phyloP scores from a whole-genome alignment of 2,329 filamentous ascomycete species.

The Botryotinia narcissicola region DNA sequence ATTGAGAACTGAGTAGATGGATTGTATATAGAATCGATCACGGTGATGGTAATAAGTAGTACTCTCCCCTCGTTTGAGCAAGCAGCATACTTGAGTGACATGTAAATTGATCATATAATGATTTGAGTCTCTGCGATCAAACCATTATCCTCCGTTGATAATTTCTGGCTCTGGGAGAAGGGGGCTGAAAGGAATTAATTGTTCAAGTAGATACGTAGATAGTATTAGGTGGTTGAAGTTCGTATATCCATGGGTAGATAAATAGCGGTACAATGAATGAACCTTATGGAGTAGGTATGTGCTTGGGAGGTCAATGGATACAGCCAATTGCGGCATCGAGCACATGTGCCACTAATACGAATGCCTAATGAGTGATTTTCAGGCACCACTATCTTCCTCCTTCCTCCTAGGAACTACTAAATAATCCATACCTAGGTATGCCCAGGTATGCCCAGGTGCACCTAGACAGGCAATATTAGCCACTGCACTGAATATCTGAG shows the following conservation, averaged over 20 bases:
- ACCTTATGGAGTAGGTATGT: not conserved
- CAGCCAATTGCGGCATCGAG: not conserved
- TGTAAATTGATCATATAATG: not conserved
- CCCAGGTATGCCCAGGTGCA: too few relatives aligned
- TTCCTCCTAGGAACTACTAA: not conserved
- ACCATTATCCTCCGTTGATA: not conserved
- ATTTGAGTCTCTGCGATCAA: not conserved
- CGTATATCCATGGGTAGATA: not conserved
- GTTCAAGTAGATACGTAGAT: not conserved
- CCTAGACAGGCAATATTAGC: not conserved
- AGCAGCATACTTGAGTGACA: slow-evolving; percentile 27
- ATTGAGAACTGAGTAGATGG: not conserved
- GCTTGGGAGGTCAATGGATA: not conserved
- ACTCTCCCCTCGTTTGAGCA: slow-evolving; percentile 24
- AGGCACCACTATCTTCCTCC: not conserved
- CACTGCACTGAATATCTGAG: not conserved
- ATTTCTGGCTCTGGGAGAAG: not conserved
- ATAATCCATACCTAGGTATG: too few relatives aligned
- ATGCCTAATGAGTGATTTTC: not conserved
- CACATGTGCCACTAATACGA: not conserved
- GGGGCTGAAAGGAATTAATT: not conserved
- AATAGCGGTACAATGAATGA: not conserved
- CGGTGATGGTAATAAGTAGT: slow-evolving; percentile 25
- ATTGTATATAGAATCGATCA: slow-evolving; percentile 1
- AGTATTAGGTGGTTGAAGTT: slow-evolving; percentile 1